Evolutionary conservation across 2,329 filamentous ascomycete species (phyloP).

Genomic region (Beauveria australis): DNA sequence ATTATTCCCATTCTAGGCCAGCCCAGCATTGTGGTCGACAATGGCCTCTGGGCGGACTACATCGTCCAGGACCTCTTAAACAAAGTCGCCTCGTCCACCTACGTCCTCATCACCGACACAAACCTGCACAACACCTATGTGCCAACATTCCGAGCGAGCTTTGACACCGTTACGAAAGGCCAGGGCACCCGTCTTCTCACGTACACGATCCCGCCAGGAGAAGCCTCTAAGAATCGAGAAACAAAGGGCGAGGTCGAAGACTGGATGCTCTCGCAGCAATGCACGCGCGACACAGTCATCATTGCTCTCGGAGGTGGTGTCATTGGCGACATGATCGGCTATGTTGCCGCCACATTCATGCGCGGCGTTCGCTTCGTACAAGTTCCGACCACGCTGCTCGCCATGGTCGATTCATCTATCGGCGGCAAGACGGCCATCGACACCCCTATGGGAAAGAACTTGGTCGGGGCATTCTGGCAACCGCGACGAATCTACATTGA

Average conservation of each 20-base stretch:
- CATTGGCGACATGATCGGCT: slow-evolving; percentile 96
- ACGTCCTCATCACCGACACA: slow-evolving; percentile 93
- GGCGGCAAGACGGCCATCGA: slow-evolving; percentile 98
- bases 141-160: slow-evolving; percentile 54
- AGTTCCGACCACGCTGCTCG: slow-evolving; percentile 85
- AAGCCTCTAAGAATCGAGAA: slow-evolving; percentile 85
- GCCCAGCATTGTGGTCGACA: slow-evolving; percentile 85
- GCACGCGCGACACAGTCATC: slow-evolving; percentile 88
- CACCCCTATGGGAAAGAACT: slow-evolving; percentile 89
- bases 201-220: slow-evolving; percentile 81
- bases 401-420: slow-evolving; percentile 98
- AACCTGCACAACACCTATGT: slow-evolving; percentile 79
- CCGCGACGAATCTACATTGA: slow-evolving; percentile 92
- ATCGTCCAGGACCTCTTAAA: slow-evolving; percentile 73
- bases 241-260: slow-evolving; percentile 96
- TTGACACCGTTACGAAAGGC: slow-evolving; percentile 21
- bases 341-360: slow-evolving; percentile 98
- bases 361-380: slow-evolving; percentile 92
- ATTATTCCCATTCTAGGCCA: slow-evolving; percentile 76
- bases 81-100: slow-evolving; percentile 77
- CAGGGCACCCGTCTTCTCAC: slow-evolving; percentile 62
- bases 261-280: slow-evolving; percentile 89
- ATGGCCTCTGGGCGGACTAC: slow-evolving; percentile 79
- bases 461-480: slow-evolving; percentile 96
- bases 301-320: slow-evolving; percentile 93